Evolutionary conservation across 2,329 filamentous ascomycete species (phyloP).

Genomic region (Pseudogymnoascus sp.): DNA sequence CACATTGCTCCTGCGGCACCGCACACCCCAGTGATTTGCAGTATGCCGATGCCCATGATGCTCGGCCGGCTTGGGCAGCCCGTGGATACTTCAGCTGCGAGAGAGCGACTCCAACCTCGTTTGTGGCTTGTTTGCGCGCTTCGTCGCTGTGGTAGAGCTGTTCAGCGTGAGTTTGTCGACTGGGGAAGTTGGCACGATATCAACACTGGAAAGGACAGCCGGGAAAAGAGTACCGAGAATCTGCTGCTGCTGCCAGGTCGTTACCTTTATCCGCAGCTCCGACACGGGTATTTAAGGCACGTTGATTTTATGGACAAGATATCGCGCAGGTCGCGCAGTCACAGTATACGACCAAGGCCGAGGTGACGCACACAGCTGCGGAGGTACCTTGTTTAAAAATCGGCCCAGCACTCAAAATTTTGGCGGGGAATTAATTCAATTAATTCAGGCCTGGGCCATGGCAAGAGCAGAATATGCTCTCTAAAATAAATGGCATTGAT

Average conservation of each 20-base stretch:
- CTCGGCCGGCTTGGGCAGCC: not conserved
- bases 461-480: not conserved
- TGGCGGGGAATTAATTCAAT: not conserved
- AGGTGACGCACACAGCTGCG: not conserved
- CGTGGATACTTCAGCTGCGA: not conserved
- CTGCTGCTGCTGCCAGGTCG: not conserved
- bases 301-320: conserved; percentile 2
- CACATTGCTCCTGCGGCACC: not conserved
- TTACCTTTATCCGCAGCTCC: conserved; percentile 4
- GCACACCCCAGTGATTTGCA: conserved; percentile 1
- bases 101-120: not conserved
- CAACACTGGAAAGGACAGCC: not conserved
- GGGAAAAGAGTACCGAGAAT: not conserved
- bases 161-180: not conserved
- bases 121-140: not conserved
- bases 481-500: not conserved
- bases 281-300: not conserved
- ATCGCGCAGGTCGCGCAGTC: not conserved
- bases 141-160: not conserved
- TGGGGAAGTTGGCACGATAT: not conserved
- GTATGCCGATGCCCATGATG: not conserved
- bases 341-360: not conserved
- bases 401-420: not conserved
- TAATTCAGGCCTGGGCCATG: not conserved
- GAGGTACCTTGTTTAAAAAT: conserved; percentile 3